Evolutionary conservation across 1,284 basidiomycete genomes (phyloP).

Genomic region (Ganoderma leucocontextum): DNA sequence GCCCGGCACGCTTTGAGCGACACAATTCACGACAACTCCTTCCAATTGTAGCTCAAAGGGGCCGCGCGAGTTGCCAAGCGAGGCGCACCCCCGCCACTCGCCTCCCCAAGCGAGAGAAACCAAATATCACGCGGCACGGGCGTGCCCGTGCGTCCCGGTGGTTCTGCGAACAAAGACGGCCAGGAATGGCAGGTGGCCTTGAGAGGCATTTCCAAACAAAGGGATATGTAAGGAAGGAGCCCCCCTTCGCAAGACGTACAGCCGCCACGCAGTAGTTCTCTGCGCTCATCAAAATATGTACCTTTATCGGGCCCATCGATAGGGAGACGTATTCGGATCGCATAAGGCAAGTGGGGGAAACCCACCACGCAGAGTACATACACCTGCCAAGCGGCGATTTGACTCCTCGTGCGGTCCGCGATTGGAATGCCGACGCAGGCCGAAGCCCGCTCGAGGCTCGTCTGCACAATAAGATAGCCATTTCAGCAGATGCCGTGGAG

Average conservation of each 20-base stretch:
- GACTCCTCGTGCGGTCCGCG: neutral
- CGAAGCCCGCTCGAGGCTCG: neutral
- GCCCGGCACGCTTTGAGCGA: neutral
- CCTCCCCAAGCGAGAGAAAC: slow-evolving; percentile 6
- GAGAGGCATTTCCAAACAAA: neutral
- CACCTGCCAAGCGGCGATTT: neutral
- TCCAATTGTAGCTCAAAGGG: slow-evolving; percentile 3
- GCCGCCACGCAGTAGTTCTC: neutral
- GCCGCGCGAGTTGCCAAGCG: slow-evolving; percentile 4
- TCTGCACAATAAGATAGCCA: neutral
- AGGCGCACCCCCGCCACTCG: slow-evolving; percentile 3
- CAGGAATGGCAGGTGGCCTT: slow-evolving; percentile 1
- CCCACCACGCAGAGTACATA: neutral
- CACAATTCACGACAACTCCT: neutral
- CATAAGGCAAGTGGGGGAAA: neutral
- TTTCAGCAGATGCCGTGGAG: neutral
- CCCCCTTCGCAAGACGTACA: neutral
- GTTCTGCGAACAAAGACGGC: slow-evolving; percentile 7
- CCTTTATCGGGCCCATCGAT: slow-evolving; percentile 8
- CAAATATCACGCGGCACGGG: slow-evolving; percentile 12
- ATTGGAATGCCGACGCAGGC: neutral
- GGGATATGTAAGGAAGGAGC: neutral
- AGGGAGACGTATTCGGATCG: neutral
- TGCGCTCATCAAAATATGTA: neutral
- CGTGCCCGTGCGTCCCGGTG: neutral